phyloP scores from a whole-genome alignment of 306 rosid species.

The Malus sylvestris region DNA sequence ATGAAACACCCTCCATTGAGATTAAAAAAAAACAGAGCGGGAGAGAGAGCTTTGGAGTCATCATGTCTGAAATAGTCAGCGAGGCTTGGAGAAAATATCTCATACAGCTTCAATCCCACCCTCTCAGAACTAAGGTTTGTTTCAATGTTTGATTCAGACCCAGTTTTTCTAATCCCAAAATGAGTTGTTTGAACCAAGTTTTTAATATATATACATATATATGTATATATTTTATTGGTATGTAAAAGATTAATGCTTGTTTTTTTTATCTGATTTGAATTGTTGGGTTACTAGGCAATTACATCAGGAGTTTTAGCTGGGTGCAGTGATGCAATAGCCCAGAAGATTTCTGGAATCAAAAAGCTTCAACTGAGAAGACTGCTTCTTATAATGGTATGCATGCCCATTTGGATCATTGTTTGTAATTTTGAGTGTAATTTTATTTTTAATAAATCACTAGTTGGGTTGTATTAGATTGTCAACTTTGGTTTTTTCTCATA shows the following conservation, averaged over 20 bases:
- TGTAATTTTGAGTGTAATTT: neutral
- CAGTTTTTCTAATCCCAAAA: neutral
- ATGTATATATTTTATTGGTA: neutral
- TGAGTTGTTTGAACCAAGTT: no score
- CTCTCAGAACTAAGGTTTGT: conserved; percentile 85
- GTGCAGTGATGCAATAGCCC: conserved; percentile 71
- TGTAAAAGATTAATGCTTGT: neutral
- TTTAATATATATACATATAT: neutral
- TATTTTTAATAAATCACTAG: neutral
- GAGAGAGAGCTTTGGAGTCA: conserved; percentile 11
- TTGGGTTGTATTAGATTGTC: neutral
- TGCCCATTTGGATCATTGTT: neutral
- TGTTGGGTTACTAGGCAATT: conserved; percentile 56
- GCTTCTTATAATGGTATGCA: conserved; percentile 63
- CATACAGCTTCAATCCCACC: conserved; percentile 66
- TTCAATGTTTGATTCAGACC: neutral
- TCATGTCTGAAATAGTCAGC: conserved; percentile 68
- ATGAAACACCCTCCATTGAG: neutral
- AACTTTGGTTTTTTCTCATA: neutral
- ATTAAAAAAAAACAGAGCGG: neutral
- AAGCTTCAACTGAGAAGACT: conserved; percentile 78
- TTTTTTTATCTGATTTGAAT: neutral
- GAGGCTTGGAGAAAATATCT: conserved; percentile 58
- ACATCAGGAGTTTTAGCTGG: conserved; percentile 83
- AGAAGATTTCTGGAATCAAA: conserved; percentile 80